A percentile compares a stretch with the other conserved stretches of the same genome.
Conservation (phyloP, 2,329 filamentous ascomycete genomes). For the Neofusicoccum cordaticola region DNA sequence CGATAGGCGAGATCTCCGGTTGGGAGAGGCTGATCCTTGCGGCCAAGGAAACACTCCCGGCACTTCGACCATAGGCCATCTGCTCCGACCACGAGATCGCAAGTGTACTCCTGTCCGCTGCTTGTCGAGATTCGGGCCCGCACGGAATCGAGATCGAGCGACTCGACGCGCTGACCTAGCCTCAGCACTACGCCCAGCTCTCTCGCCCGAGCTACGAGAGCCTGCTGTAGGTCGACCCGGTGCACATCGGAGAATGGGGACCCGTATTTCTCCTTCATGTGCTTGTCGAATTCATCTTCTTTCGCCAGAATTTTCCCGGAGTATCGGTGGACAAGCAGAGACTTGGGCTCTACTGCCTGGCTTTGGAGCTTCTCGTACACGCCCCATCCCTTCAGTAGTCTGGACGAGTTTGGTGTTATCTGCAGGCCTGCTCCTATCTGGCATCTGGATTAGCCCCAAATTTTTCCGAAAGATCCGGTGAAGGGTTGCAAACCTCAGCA, state of each 20-base stretch:
- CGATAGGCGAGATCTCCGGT: conserved; percentile 67
- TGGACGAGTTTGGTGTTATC: conserved; percentile 42
- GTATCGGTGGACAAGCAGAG: conserved; percentile 54
- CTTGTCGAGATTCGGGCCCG: conserved; percentile 41
- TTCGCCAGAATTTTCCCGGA: conserved; percentile 47
- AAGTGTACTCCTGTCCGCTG: conserved; percentile 41
- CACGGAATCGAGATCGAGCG: conserved; percentile 47
- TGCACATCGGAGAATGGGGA: conserved; percentile 61
- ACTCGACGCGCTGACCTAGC: conserved; percentile 48
- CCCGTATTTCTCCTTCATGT: conserved; percentile 54
- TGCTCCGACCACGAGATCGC: conserved; percentile 60
- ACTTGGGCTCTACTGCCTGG: conserved; percentile 44
- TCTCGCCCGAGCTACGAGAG: conserved; percentile 51
- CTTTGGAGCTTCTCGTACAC: conserved; percentile 44
- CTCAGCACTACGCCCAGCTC: conserved; percentile 53
- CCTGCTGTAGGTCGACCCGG: conserved; percentile 59
- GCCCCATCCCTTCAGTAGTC: conserved; percentile 51
- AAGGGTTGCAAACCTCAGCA: conserved; percentile 35
- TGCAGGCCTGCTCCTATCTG: conserved; percentile 37
- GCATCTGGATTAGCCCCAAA: background rate
- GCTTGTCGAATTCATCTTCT: conserved; percentile 52
- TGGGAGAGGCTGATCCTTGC: conserved; percentile 49
- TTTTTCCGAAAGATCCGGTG: background rate
- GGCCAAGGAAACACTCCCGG: conserved; percentile 49
- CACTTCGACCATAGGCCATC: conserved; percentile 64